Conservation (phyloP, 73 alveolate species). For the Paramecium octaurelia region DNA sequence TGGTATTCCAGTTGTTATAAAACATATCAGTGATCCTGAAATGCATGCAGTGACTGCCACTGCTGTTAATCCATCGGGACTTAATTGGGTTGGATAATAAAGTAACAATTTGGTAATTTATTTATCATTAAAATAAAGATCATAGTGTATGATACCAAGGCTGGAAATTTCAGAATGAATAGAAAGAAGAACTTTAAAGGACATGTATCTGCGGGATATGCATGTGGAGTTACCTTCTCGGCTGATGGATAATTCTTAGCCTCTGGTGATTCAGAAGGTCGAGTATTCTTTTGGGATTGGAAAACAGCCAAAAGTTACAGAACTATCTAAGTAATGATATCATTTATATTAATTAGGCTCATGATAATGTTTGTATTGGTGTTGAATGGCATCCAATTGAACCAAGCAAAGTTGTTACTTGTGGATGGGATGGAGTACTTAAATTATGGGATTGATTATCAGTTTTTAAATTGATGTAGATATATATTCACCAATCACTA, state of each 20-base stretch:
- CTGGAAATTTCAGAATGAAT: slow-evolving; percentile 86
- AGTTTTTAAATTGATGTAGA: neutral
- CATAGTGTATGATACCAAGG: slow-evolving; percentile 90
- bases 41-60: slow-evolving; percentile 95
- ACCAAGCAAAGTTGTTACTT: slow-evolving; percentile 93
- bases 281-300: slow-evolving; percentile 98
- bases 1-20: slow-evolving; percentile 96
- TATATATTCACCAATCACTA: neutral
- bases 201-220: slow-evolving; percentile 94
- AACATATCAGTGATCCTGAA: slow-evolving; percentile 96
- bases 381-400: slow-evolving; percentile 98
- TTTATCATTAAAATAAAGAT: slow-evolving; percentile 40
- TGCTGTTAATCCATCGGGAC: slow-evolving; percentile 91
- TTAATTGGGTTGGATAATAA: slow-evolving; percentile 95
- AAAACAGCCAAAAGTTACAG: slow-evolving; percentile 90
- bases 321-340: slow-evolving; percentile 68
- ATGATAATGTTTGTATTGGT: slow-evolving; percentile 93
- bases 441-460: slow-evolving; percentile 93
- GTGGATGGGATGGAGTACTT: slow-evolving; percentile 98
- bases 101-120: slow-evolving; percentile 89
- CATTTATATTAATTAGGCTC: slow-evolving; percentile 66
- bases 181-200: slow-evolving; percentile 96
- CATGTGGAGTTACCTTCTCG: slow-evolving; percentile 91
- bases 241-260: slow-evolving; percentile 96
- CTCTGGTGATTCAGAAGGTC: slow-evolving; percentile 97